Evolutionary conservation across 2,329 filamentous ascomycete species (phyloP).

Genomic region (Zymoseptoria passerinii): DNA sequence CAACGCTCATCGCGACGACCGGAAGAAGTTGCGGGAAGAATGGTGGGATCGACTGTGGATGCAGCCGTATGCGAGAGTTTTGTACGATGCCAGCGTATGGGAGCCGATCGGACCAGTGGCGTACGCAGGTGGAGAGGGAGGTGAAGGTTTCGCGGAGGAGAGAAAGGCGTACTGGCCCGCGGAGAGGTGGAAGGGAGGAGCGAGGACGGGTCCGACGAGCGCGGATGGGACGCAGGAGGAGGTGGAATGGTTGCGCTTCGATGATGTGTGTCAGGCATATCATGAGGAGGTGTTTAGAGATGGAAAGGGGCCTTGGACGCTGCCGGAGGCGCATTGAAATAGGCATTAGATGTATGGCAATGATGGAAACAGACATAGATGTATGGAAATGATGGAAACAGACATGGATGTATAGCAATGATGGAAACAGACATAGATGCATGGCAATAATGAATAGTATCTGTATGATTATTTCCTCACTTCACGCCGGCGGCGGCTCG

Average conservation of each 20-base stretch:
- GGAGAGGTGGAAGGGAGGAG: conserved; percentile 41
- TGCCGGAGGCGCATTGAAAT: conserved; percentile 16
- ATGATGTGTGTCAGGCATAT: conserved; percentile 37
- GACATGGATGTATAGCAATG: no score
- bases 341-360: not conserved
- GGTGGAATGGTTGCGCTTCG: conserved; percentile 37
- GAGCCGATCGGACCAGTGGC: conserved; percentile 20
- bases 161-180: conserved; percentile 33
- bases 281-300: conserved; percentile 41
- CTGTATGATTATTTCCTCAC: no score
- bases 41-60: conserved; percentile 23
- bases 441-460: no score
- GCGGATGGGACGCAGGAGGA: conserved; percentile 38
- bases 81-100: conserved; percentile 16
- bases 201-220: conserved; percentile 40
- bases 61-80: conserved; percentile 7
- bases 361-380: no score
- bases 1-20: conserved; percentile 16
- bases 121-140: conserved; percentile 32
- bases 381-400: no score
- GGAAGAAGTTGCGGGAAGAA: conserved; percentile 12
- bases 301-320: conserved; percentile 31
- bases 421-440: no score
- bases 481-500: not conserved
- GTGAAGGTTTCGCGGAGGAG: conserved; percentile 9